Evolutionary conservation across 495 filamentous ascomycete species (phyloP).

Genomic region (Trichodelitschia bisporula): DNA sequence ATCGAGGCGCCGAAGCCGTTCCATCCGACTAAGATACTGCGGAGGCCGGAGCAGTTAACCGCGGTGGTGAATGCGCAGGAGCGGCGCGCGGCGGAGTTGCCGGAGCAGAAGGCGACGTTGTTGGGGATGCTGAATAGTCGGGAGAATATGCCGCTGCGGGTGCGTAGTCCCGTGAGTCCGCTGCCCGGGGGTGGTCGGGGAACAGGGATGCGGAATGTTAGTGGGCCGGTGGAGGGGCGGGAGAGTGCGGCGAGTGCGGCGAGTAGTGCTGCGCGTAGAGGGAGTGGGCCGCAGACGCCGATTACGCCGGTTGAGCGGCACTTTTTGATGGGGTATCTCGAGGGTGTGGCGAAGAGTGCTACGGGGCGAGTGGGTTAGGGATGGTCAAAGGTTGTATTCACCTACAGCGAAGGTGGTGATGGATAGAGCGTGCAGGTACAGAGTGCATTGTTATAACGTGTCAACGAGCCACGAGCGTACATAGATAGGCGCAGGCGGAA

Average conservation of each 20-base stretch:
- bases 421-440: no score
- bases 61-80: no score
- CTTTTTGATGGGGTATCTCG: slow-evolving; percentile 60
- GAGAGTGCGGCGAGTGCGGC: slow-evolving; percentile 6
- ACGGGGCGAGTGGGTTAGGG: no score
- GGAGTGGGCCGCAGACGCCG: slow-evolving; percentile 24
- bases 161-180: slow-evolving; percentile 24
- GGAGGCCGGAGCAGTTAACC: slow-evolving; percentile 21
- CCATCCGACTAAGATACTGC: slow-evolving; percentile 7
- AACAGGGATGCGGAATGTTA: slow-evolving; percentile 4
- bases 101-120: no score
- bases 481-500: no score
- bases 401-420: no score
- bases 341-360: slow-evolving; percentile 26
- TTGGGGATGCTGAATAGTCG: no score
- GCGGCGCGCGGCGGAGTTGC: no score
- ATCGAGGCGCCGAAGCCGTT: slow-evolving; percentile 1
- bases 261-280: slow-evolving; percentile 17
- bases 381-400: no score
- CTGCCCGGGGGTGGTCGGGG: slow-evolving; percentile 19
- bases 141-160: no score
- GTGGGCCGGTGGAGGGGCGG: slow-evolving; percentile 6
- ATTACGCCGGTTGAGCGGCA: slow-evolving; percentile 45
- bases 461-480: no score
- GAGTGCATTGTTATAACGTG: no score